Evolutionary conservation across 495 filamentous ascomycete species (phyloP).

Genomic region (Podospora anserina): DNA sequence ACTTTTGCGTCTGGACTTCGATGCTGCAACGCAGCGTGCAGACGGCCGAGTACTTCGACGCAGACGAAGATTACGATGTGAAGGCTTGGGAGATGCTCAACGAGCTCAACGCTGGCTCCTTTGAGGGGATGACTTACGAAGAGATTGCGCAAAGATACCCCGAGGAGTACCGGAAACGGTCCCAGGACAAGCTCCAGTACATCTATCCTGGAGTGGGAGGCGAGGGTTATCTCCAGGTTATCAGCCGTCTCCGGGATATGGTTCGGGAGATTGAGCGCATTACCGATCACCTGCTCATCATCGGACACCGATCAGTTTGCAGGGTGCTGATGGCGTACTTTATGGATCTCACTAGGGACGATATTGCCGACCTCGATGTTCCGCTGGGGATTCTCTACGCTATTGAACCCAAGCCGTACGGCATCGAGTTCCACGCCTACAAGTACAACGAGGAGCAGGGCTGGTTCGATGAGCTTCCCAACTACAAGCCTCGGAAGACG

Average conservation of each 20-base stretch:
- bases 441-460: conserved; percentile 70
- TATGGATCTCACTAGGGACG: conserved; percentile 79
- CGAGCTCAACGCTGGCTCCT: conserved; percentile 85
- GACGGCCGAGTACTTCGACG: conserved; percentile 77
- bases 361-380: conserved; percentile 89
- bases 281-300: conserved; percentile 88
- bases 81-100: conserved; percentile 99
- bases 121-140: conserved; percentile 92
- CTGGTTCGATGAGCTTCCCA: conserved; percentile 77
- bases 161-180: conserved; percentile 73
- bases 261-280: conserved; percentile 96
- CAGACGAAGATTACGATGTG: conserved; percentile 94
- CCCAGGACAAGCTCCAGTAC: conserved; percentile 82
- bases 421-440: conserved; percentile 93
- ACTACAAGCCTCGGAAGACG: conserved; percentile 67
- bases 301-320: conserved; percentile 85
- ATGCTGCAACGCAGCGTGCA: conserved; percentile 88
- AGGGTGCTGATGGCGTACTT: conserved; percentile 95
- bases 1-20: conserved; percentile 97
- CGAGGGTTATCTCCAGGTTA: conserved; percentile 94
- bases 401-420: conserved; percentile 96
- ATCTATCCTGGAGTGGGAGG: conserved; percentile 93
- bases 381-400: conserved; percentile 89
- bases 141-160: conserved; percentile 73
- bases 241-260: conserved; percentile 90